Base-by-base conservation (phyloP, 805 yeast genomes). In the Ogataea degrootiae region DNA sequence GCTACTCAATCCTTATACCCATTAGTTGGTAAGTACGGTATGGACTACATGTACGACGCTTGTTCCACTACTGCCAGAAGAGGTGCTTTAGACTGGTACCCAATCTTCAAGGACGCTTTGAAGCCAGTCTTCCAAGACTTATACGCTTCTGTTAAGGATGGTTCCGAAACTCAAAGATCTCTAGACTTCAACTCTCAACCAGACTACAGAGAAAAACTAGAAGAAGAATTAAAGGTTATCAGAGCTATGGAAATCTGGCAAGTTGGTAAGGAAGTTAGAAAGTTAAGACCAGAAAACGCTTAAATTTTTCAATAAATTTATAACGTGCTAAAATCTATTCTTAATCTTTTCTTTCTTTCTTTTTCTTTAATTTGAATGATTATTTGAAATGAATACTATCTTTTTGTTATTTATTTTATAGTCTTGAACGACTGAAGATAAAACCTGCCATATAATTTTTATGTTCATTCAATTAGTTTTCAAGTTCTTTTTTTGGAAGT, bases 1-100 rank as follows among this genome's bases (percentile, higher is more conserved):
- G 99, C 99, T 60, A 94, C 99, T 58, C 99, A 94, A 80, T 94
- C 98, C 49, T 82, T 94, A 67, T 94, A 94, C 87, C 99, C 99
- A 76, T 85, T 94, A 80, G 74, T 94, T 64, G 99, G 99, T 77
- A 90, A 89, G 77, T 87, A 94, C 83, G 99, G 99, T 79, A 94
- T 94, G 99, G 99, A 94, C 78, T 94, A 94, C 92, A 94, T 94
- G 99, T 94, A 94, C 84, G 98, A 94, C 71, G 99, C 99, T 66
- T 94, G 99, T 79, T 94, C 99, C 61, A 94, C 99, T 69, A 94
- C 99, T 61, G 99, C 99, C 67, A 90, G 98, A 83, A 89, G 99
- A 80, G 99, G 99, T 83, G 99, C 99, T 71, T 83, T 94, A 66
- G 99, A 94, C 81, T 94, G 99, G 99, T 92, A 94, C 82, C 98